Conservation (phyloP, 805 yeast genomes). For the Candida silvicultrix region DNA sequence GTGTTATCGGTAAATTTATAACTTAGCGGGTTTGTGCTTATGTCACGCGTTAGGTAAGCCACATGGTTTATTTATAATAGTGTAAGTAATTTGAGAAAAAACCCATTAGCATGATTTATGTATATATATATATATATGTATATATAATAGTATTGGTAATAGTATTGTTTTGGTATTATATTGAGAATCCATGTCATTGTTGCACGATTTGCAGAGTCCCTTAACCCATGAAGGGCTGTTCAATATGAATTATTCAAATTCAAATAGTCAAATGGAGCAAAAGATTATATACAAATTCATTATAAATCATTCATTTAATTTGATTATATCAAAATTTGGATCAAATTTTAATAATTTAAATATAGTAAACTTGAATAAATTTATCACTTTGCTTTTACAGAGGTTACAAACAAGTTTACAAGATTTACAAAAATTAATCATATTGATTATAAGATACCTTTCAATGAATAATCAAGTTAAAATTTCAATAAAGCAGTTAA, state of each 20-base stretch:
- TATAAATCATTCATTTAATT: neutral
- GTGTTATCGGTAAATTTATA: neutral
- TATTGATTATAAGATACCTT: constrained; percentile 1
- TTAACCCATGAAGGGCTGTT: neutral
- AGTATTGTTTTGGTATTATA: too few species aligned
- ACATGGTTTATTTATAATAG: too few species aligned
- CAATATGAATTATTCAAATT: neutral
- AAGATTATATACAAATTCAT: neutral
- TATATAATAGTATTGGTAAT: too few species aligned
- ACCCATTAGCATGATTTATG: too few species aligned
- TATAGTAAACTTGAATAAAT: neutral
- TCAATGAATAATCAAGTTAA: neutral
- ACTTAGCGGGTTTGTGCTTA: neutral
- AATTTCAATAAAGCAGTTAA: neutral
- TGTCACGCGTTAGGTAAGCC: neutral
- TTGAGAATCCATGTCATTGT: neutral
- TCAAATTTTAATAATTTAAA: neutral
- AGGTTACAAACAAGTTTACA: neutral
- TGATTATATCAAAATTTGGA: neutral
- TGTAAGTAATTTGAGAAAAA: too few species aligned
- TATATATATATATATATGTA: too few species aligned
- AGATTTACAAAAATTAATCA: constrained; percentile 2
- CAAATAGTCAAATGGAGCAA: neutral
- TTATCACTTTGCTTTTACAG: neutral
- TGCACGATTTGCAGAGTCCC: neutral